Base-by-base conservation (phyloP, 2,329 filamentous ascomycete species). In the Colletotrichum cuscutae region DNA sequence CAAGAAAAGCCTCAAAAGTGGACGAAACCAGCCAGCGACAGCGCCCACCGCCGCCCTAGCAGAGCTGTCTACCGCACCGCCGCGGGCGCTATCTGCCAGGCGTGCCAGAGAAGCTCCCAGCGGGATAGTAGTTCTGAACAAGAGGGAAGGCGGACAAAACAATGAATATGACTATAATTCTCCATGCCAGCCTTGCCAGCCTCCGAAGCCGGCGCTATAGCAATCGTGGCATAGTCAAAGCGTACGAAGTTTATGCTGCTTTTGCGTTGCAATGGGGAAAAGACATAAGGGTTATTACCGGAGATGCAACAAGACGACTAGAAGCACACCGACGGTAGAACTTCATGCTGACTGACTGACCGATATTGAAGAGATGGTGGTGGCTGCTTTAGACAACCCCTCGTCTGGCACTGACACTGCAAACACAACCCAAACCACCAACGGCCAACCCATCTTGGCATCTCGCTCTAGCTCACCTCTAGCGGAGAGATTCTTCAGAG, bases 1-100 rank as follows among this genome's bases (percentile, higher is more conserved):
- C 6, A 46, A 65, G 19, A 35, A 60, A 53, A 65, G 62, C 52
- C 52, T 57, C 49, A 8, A 19, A 26, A 5, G 3, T 69, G 11
- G 54, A 72, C 70, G 65, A 65, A 72, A 72, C 60, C 70, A 65
- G 70, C 54, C 65, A 63, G 37, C 69, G 30, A 56, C 58, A 53
- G 58, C 28, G 11, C 57, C 65, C 58, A 56, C 58, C 49, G 32
- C 28, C 42, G 42, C 37, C 6, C 24, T 35, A 54, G 30, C 26
- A 54, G 37, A 28, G 58, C 37, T 61, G 35, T 42, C 1, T 42
- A 22, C 32, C 37, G 26, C 37, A 37, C 19, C 59, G 11, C 30
- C 59, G 60, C 60, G 61, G 42, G 61, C 60, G 61, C 67, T 42
- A 56, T 67, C 46, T 46, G 56, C 56, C 63, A 56, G 68, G 52